Conservation (phyloP, 768 basidiomycete species). For the Mycena crocata region DNA sequence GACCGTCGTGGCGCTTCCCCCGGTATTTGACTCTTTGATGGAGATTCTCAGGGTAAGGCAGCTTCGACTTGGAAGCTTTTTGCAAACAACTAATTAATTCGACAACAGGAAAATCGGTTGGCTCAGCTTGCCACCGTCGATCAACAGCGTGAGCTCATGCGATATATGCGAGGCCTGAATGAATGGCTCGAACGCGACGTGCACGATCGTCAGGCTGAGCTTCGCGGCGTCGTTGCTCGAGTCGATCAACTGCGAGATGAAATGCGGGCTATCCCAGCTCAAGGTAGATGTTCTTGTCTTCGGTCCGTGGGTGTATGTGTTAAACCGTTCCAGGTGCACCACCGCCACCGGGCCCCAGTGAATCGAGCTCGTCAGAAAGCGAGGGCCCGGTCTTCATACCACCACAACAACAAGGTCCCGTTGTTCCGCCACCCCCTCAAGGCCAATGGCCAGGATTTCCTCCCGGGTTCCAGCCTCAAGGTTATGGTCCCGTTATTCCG, state of each 20-base stretch:
- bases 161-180: constrained; percentile 82
- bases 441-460: background rate
- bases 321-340: constrained; percentile 4
- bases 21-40: constrained; percentile 76
- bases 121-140: constrained; percentile 81
- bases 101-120: constrained; percentile 74
- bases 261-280: constrained; percentile 49
- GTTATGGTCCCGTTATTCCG: constrained; percentile 49
- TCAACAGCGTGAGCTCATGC: constrained; percentile 83
- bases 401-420: background rate
- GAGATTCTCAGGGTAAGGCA: constrained; percentile 69
- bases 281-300: constrained; percentile 43
- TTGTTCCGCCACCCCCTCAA: background rate
- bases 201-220: constrained; percentile 79
- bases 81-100: constrained; percentile 20
- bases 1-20: constrained; percentile 72
- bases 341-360: constrained; percentile 7
- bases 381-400: constrained; percentile 25
- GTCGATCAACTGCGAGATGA: constrained; percentile 62
- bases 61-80: constrained; percentile 1
- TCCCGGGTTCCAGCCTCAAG: constrained; percentile 29
- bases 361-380: constrained; percentile 23
- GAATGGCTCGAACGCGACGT: constrained; percentile 86
- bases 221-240: constrained; percentile 72
- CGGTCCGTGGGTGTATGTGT: background rate